These are phyloP conservation scores for Hyaloscypha bicolor DNA, from an alignment of 495 filamentous ascomycete genomes.

Conservation along the genomic window DNA sequence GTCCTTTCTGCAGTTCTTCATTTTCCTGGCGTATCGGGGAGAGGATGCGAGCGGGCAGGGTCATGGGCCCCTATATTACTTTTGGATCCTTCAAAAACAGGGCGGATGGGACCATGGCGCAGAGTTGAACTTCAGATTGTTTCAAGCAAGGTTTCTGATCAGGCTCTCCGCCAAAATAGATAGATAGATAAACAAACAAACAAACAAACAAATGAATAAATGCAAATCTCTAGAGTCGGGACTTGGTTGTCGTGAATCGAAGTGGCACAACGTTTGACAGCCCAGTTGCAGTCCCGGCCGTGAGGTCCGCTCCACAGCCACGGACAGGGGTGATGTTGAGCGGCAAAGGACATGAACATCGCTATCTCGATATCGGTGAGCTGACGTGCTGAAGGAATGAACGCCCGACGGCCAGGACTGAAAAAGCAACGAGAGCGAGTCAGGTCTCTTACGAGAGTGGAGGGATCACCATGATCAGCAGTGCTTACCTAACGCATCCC, in stretches of 20 bases:
- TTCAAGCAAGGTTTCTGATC: background rate
- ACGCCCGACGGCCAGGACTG: too few species aligned
- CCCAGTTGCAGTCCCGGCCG: too few species aligned
- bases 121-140: background rate
- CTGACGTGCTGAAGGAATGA: too few species aligned
- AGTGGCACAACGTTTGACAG: too few species aligned
- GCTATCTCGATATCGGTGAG: too few species aligned
- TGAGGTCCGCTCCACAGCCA: too few species aligned
- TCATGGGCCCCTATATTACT: background rate
- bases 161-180: background rate
- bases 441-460: too few species aligned
- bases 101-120: background rate
- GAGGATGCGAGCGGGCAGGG: constrained; percentile 10
- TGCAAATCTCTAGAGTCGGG: background rate
- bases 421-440: too few species aligned
- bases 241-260: background rate
- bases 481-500: too few species aligned
- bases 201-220: background rate
- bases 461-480: too few species aligned
- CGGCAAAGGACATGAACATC: too few species aligned
- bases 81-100: background rate
- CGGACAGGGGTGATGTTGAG: too few species aligned
- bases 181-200: background rate
- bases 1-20: background rate
- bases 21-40: constrained; percentile 17